Percentiles rank a stretch among this genome's conserved stretches.
These are phyloP conservation scores for Wolfiporia cocos DNA, from an alignment of 1,284 basidiomycete species.

Conservation along the genomic window DNA sequence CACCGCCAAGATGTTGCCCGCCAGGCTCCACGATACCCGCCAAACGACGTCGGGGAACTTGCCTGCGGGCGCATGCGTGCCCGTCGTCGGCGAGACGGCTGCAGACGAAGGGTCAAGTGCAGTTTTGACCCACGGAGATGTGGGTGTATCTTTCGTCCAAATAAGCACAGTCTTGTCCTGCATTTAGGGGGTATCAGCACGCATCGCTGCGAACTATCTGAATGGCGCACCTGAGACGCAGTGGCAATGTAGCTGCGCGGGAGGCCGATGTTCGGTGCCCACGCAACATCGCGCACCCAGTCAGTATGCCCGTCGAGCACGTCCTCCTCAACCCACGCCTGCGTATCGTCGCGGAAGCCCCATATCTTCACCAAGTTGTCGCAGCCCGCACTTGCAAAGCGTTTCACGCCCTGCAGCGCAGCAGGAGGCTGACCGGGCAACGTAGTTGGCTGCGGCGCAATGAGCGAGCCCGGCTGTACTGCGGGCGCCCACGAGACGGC, in stretches of 20 bases:
- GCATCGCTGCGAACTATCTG: neutral
- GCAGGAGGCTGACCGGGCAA: constrained; percentile 38
- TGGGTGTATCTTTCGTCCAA: constrained; percentile 85
- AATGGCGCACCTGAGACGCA: constrained; percentile 70
- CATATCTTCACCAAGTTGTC: constrained; percentile 96
- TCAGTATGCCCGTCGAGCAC: constrained; percentile 87
- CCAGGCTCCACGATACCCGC: constrained; percentile 96
- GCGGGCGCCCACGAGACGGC: constrained; percentile 98
- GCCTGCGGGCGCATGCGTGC: constrained; percentile 41
- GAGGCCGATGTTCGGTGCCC: constrained; percentile 95
- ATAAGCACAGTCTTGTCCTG: constrained; percentile 90
- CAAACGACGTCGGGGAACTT: constrained; percentile 96
- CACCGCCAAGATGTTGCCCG: constrained; percentile 94
- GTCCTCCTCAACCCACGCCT: constrained; percentile 89
- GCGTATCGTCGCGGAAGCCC: constrained; percentile 73
- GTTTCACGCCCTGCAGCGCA: constrained; percentile 53
- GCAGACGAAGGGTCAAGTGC: constrained; percentile 75
- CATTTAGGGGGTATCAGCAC: neutral
- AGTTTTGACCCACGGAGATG: constrained; percentile 81
- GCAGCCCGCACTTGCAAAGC: constrained; percentile 93
- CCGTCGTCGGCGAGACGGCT: constrained; percentile 37
- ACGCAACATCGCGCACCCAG: constrained; percentile 98
- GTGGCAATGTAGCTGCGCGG: constrained; percentile 94
- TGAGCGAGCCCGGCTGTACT: constrained; percentile 79
- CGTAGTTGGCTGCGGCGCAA: constrained; percentile 44